Evolutionary conservation across 352 stramenopile genomes (phyloP).

Genomic region (Globisporangium okanoganense): DNA sequence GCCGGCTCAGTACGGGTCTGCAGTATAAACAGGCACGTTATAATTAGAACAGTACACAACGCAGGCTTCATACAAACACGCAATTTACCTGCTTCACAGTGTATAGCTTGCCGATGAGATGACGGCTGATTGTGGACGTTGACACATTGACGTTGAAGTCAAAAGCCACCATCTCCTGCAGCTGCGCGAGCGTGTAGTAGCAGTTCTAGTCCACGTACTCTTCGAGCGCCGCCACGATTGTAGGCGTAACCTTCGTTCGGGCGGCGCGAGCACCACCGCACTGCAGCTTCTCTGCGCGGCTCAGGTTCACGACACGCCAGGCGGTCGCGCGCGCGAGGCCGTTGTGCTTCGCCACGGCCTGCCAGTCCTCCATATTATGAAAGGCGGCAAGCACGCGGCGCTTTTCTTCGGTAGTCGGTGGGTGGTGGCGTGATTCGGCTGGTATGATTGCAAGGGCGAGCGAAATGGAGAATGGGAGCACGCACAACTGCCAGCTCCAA

Average conservation of each 20-base stretch:
- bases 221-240: neutral
- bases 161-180: neutral
- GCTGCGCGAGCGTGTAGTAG: neutral
- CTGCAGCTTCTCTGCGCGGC: neutral
- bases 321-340: neutral
- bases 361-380: neutral
- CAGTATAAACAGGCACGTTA: neutral
- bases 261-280: neutral
- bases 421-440: neutral
- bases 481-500: too few relatives aligned
- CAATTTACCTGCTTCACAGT: conserved; percentile 16
- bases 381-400: neutral
- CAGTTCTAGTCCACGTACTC: neutral
- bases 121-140: conserved; percentile 10
- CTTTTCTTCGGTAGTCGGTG: neutral
- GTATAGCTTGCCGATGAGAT: conserved; percentile 14
- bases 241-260: neutral
- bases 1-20: neutral
- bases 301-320: neutral
- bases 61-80: neutral
- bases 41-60: neutral
- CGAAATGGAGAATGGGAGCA: too few relatives aligned
- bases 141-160: conserved; percentile 9
- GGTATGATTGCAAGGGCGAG: too few relatives aligned
- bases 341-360: neutral